Evolutionary conservation across 2,329 filamentous ascomycete species (phyloP), one percentile per base, ranked within the genome.

Genomic region (Microsporum audouinii): DNA sequence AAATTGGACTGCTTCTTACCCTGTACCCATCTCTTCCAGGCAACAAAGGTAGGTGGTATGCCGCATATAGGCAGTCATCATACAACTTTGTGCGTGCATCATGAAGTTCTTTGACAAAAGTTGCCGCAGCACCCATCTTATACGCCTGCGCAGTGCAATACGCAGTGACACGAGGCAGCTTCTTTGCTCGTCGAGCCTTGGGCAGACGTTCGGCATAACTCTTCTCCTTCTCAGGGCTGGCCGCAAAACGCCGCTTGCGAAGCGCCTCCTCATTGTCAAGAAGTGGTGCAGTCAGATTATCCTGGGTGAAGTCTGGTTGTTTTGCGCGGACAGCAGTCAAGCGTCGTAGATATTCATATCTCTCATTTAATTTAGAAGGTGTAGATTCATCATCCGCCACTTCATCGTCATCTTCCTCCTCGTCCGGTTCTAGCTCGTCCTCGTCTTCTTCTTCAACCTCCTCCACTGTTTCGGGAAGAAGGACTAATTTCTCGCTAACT

Each of bases 121-220:
- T 84, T 12, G 91, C 90, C n/a, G 91, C 90, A 31, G 86, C 83
- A 68, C 88, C 87, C 76, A 95, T 85, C 76, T 92, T 95, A 77
- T 91, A 97, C 5, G 88, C 89, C 73, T 96, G 89, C 0, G 94
- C 92, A 0, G 91, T 97, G 73, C 92, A 97, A 74, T 97, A 99
- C 8, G 94, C 94, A 61, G 94, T 99, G 60, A 97, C 84, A 63
- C 94, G 83, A 36, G 92, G 87, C 63, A 99, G 78, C 75, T 94
- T 94, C 68, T 96, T 89, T 10, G 89, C 87, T 61, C 94, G 81
- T 70, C 92, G 85, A 27, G 88, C 82, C 75, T 99, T 99, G 51
- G 94, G 90, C 63, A 97, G 75, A 57, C 94, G 83, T 76, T 99
- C 94, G 4, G 94, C 94, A 74, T 96, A 96, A 70, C 88, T 96